These are phyloP conservation scores for Isoetes engelmannii DNA, from an alignment of 83 land plant genomes.

Conservation along the genomic window DNA sequence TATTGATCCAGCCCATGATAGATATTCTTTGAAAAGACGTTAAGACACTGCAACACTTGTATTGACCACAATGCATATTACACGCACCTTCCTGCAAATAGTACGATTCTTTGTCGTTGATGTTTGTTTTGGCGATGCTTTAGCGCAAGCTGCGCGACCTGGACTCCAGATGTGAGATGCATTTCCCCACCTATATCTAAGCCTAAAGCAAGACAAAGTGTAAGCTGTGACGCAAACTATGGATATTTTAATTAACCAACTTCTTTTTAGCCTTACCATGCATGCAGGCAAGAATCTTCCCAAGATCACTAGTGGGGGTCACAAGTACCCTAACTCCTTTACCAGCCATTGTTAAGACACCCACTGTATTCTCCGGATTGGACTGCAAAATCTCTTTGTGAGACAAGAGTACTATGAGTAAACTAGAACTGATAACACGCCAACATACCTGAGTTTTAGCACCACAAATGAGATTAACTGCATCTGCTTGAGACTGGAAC, in stretches of 20 bases:
- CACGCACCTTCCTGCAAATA: conserved; percentile 80
- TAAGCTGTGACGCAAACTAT: not conserved
- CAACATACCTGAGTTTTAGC: conserved; percentile 74
- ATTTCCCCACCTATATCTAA: conserved; percentile 76
- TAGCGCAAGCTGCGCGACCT: conserved; percentile 72
- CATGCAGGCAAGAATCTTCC: conserved; percentile 80
- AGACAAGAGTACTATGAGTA: not conserved
- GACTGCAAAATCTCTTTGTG: conserved; percentile 40
- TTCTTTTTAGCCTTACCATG: conserved; percentile 46
- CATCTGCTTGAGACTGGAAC: conserved; percentile 81
- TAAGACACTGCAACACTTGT: no score
- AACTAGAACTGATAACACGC: not conserved
- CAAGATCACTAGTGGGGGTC: conserved; percentile 81
- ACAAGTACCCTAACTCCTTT: conserved; percentile 80
- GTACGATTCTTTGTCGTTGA: conserved; percentile 77
- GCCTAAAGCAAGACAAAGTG: conserved; percentile 22
- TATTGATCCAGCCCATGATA: not conserved
- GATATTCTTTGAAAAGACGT: no score
- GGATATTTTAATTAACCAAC: no score
- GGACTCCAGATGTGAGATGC: conserved; percentile 83
- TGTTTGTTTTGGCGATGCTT: conserved; percentile 71
- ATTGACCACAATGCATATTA: no score
- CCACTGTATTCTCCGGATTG: conserved; percentile 89
- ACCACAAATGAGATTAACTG: conserved; percentile 83
- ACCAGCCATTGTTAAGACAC: conserved; percentile 77